These are phyloP conservation scores for Boechera retrofracta DNA, from an alignment of 345 rosid species.

Conservation along the genomic window DNA sequence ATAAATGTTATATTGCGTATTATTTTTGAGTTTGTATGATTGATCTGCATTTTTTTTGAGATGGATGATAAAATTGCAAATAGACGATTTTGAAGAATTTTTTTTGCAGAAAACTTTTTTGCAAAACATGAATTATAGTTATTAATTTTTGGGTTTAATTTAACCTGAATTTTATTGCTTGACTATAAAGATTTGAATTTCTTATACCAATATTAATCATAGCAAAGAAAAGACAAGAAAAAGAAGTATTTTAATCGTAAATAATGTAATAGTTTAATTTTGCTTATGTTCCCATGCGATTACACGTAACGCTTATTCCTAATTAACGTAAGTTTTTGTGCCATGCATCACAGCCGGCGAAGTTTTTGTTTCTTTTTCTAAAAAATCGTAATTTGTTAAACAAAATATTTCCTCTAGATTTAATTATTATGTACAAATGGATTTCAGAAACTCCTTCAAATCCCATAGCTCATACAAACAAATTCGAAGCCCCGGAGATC, in stretches of 20 bases:
- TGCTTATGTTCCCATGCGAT: not conserved
- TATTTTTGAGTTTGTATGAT: too few relatives aligned
- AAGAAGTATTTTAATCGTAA: not conserved
- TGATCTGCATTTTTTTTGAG: too few relatives aligned
- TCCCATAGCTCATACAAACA: slow-evolving; percentile 53
- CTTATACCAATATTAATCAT: not conserved
- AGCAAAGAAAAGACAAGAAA: not conserved
- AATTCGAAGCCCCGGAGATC: slow-evolving; percentile 31
- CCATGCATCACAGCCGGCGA: slow-evolving; percentile 45
- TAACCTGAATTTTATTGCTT: not conserved
- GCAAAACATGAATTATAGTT: not conserved
- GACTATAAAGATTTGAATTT: not conserved
- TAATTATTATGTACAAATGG: slow-evolving; percentile 31
- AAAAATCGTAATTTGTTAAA: slow-evolving; percentile 19
- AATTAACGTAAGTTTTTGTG: slow-evolving; percentile 29
- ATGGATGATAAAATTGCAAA: too few relatives aligned
- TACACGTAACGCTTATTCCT: slow-evolving; percentile 17
- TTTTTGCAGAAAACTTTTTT: too few relatives aligned
- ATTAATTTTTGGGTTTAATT: not conserved
- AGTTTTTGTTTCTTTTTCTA: slow-evolving; percentile 36
- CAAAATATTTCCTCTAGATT: not conserved
- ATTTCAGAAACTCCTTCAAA: slow-evolving; percentile 60
- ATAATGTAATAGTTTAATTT: not conserved
- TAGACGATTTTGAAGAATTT: too few relatives aligned
- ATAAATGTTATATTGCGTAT: too few relatives aligned